Percentiles rank a stretch among this genome's conserved stretches.
Evolutionary conservation across 2,329 filamentous ascomycete species (phyloP).

Genomic region (Talaromyces sp.): DNA sequence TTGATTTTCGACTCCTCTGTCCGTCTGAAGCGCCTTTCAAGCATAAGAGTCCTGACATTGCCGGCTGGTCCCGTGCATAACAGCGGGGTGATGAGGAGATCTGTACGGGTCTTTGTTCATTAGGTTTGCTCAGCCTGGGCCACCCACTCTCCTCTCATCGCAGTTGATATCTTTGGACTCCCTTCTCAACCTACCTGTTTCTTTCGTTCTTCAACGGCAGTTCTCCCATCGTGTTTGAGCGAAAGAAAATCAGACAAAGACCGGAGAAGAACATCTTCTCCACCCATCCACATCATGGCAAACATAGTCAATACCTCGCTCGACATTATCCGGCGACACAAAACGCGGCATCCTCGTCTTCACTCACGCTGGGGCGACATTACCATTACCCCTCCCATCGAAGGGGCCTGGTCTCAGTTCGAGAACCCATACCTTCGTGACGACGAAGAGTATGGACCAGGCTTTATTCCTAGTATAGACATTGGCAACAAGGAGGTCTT

Average conservation of each 20-base stretch:
- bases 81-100: background rate
- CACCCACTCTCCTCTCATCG: background rate
- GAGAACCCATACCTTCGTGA: slow-evolving; percentile 27
- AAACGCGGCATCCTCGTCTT: slow-evolving; percentile 25
- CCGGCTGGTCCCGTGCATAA: slow-evolving; percentile 11
- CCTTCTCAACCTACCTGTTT: no score
- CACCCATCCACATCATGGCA: slow-evolving; percentile 23
- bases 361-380: slow-evolving; percentile 41
- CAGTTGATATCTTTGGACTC: background rate
- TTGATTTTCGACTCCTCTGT: background rate
- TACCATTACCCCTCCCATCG: slow-evolving; percentile 36
- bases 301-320: slow-evolving; percentile 30
- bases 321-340: slow-evolving; percentile 30
- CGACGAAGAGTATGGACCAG: slow-evolving; percentile 27
- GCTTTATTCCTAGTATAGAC: slow-evolving; percentile 25
- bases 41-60: background rate
- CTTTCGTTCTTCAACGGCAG: background rate
- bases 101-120: background rate
- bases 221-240: background rate
- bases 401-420: slow-evolving; percentile 39
- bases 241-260: background rate
- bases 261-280: background rate
- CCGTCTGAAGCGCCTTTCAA: background rate
- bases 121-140: background rate
- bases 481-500: slow-evolving; percentile 11